These are phyloP conservation scores for Geotrichum phurueaensis DNA, from an alignment of 1,139 yeast species.

Conservation along the genomic window DNA sequence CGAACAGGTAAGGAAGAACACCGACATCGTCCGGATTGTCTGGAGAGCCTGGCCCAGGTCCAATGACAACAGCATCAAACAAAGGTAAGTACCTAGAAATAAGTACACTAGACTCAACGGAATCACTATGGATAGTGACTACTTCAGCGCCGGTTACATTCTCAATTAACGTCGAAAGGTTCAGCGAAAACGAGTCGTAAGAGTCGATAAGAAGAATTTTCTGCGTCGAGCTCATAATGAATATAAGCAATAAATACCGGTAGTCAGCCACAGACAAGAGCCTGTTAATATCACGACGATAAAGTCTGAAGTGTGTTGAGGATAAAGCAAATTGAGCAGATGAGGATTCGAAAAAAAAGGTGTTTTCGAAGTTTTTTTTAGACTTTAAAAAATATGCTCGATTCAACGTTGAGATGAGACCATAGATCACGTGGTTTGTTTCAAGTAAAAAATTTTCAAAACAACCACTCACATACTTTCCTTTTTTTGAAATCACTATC, in stretches of 20 bases:
- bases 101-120: constrained; percentile 45
- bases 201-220: constrained; percentile 75
- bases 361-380: background rate
- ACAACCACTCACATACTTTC: constrained; percentile 6
- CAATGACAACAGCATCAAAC: constrained; percentile 78
- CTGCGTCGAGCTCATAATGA: background rate
- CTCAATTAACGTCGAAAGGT: constrained; percentile 62
- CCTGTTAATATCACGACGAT: background rate
- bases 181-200: constrained; percentile 89
- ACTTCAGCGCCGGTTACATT: constrained; percentile 51
- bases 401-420: background rate
- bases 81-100: constrained; percentile 36
- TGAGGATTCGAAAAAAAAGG: background rate
- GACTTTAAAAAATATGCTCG: background rate
- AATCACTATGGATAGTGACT: constrained; percentile 69
- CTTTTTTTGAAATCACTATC: constrained; percentile 1
- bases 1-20: constrained; percentile 53
- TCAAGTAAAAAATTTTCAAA: background rate
- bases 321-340: background rate
- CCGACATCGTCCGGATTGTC: constrained; percentile 61
- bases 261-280: background rate
- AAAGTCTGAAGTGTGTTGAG: background rate
- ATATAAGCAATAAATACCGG: background rate
- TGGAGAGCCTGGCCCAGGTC: constrained; percentile 98
- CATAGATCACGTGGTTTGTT: background rate